Base-by-base conservation (phyloP, 805 yeast genomes). In the Saccharomycopsis fermentans region DNA sequence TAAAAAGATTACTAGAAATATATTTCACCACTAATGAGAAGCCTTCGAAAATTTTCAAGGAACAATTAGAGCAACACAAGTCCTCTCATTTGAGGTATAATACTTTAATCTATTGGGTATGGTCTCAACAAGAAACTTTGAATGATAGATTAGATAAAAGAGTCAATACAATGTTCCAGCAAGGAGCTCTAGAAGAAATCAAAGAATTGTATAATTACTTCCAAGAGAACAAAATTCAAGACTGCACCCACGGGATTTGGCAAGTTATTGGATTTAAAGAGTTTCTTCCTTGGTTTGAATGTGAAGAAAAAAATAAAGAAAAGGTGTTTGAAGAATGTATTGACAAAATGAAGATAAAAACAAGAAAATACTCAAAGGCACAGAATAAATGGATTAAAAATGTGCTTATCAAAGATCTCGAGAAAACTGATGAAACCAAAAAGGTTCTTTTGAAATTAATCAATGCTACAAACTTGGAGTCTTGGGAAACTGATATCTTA, bases 181-280 rank as follows among this genome's bases (percentile, higher is more conserved):
- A 67, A 0, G 96, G 96, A 0, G 92, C 88, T 0, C 61, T 81
- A 52, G 75, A 76, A 0, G 99, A 94, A 69, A 79, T 94, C 16
- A 66, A 77, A 8, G 80, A 82, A 58, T 67, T 92, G 65, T 82
- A 81, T 67, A 66, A 70, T 0, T 73, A 72, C 29, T 85, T 78
- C 53, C 50, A 58, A 6, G 57, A 57, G 24, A 29, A 57, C n/a
- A 48, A 58, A 11, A 52, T 61, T 4, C 50, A 54, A 21, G 63
- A 66, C 0, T 67, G 69, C 5, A 68, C 65, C 24, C 74, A 78
- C 59, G 98, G 98, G 1, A 79, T 92, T 0, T 90, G 90, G 90
- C 98, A 94, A 71, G 96, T 88, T 1, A 88, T 92, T 66, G 98
- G 98, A 1, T 94, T 88, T 71, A 88, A 89, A 68, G 96, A 90